Conservation (phyloP, 768 basidiomycete species). For the Tulasnella calospora region DNA sequence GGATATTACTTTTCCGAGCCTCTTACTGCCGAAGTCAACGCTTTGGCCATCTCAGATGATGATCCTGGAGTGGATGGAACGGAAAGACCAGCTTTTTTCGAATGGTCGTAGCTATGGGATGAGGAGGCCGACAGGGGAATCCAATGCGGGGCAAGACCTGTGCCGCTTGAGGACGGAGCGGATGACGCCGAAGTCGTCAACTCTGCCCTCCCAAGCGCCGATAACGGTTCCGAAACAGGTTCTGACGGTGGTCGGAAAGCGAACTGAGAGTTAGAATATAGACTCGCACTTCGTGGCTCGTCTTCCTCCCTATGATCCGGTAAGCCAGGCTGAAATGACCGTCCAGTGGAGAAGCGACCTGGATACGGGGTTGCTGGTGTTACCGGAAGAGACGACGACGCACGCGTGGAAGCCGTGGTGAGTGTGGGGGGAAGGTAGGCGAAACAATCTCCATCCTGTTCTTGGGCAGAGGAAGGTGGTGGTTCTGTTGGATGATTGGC, state of each 20-base stretch:
- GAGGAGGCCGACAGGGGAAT: background rate
- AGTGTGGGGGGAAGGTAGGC: background rate
- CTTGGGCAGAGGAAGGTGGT: background rate
- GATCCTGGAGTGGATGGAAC: background rate
- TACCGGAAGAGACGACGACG: background rate
- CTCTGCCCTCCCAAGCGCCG: background rate
- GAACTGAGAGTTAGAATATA: background rate
- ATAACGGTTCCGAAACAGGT: background rate
- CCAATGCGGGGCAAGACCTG: background rate
- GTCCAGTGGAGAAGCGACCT: background rate
- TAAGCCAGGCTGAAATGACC: background rate
- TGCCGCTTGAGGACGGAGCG: background rate
- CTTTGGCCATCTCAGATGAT: background rate
- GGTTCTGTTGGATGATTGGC: background rate
- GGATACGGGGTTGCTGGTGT: background rate
- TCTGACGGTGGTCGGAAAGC: background rate
- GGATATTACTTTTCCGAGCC: slow-evolving; percentile 19
- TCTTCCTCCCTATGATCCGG: background rate
- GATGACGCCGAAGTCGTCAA: background rate
- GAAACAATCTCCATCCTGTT: background rate
- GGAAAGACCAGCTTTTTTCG: background rate
- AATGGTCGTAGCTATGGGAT: background rate
- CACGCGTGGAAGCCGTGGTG: background rate
- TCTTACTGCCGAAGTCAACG: background rate
- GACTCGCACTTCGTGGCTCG: background rate